phyloP scores from a whole-genome alignment of 441 rosid species.

The Melastoma candidum region DNA sequence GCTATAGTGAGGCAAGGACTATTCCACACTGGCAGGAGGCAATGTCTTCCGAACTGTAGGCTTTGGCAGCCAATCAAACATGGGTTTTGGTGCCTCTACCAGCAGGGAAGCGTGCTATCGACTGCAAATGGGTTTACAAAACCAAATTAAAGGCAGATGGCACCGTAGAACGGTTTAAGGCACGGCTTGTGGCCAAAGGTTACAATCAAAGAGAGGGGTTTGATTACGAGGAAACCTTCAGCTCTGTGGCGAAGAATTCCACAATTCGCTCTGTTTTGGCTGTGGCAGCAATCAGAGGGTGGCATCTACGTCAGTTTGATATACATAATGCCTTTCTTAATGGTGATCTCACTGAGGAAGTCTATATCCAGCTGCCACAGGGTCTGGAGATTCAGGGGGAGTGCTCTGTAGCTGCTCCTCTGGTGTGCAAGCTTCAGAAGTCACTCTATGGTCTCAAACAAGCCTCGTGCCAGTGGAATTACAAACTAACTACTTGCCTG shows the following conservation, averaged over 20 bases:
- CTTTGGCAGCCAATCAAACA: background rate
- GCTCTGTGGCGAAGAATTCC: background rate
- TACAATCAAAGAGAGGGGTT: too few relatives aligned
- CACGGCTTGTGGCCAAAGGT: too few relatives aligned
- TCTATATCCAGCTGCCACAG: too few relatives aligned
- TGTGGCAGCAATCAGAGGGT: background rate
- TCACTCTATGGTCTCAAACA: too few relatives aligned
- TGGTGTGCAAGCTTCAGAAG: background rate
- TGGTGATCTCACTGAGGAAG: too few relatives aligned
- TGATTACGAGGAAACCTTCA: too few relatives aligned
- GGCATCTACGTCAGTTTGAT: background rate
- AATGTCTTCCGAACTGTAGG: background rate
- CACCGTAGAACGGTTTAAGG: background rate
- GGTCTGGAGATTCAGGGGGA: background rate
- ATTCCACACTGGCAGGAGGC: too few relatives aligned
- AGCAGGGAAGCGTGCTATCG: too few relatives aligned
- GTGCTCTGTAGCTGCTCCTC: background rate
- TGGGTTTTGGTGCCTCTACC: background rate
- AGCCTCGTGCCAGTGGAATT: too few relatives aligned
- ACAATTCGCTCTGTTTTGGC: background rate
- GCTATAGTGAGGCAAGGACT: background rate
- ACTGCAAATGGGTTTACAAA: too few relatives aligned
- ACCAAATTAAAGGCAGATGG: background rate
- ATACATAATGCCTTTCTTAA: too few relatives aligned
- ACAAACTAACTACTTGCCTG: too few relatives aligned